Conservation (phyloP, 148 eudicot species). For the Limonium bicolor region DNA sequence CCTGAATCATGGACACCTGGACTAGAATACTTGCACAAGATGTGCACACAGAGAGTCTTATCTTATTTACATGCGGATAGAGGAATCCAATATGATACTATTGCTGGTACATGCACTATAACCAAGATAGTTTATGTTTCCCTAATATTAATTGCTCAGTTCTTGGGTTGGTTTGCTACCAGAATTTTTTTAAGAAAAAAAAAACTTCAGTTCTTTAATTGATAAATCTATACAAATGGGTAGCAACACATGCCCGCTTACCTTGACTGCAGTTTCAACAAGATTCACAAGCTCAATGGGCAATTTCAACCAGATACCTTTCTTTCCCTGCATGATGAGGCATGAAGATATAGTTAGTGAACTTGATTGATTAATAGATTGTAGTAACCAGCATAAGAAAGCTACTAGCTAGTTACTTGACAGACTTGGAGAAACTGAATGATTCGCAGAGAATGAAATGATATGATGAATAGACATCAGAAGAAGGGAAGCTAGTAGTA, state of each 20-base stretch:
- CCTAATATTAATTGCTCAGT: no score
- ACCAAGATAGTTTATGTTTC: no score
- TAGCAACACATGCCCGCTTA: not conserved
- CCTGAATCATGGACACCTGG: no score
- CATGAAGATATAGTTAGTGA: not conserved
- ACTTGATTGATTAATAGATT: not conserved
- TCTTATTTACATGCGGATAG: no score
- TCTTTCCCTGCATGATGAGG: constrained; percentile 40
- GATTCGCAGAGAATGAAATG: not conserved
- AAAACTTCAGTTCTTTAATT: not conserved
- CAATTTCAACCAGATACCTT: constrained; percentile 54
- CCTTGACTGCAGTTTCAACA: constrained; percentile 50
- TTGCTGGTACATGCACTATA: no score
- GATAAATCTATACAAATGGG: not conserved
- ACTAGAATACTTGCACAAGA: no score
- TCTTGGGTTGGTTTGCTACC: no score
- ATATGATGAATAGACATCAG: not conserved
- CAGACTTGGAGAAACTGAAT: no score
- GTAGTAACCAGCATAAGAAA: not conserved
- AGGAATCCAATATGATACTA: no score
- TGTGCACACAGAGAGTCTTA: no score
- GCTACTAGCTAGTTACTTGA: not conserved
- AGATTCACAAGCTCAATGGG: constrained; percentile 46
- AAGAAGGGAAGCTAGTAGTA: not conserved
- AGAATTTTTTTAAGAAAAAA: not conserved